Evolutionary conservation across 164 flowering plant species (phyloP).

Genomic region (Kingdonia uniflora): DNA sequence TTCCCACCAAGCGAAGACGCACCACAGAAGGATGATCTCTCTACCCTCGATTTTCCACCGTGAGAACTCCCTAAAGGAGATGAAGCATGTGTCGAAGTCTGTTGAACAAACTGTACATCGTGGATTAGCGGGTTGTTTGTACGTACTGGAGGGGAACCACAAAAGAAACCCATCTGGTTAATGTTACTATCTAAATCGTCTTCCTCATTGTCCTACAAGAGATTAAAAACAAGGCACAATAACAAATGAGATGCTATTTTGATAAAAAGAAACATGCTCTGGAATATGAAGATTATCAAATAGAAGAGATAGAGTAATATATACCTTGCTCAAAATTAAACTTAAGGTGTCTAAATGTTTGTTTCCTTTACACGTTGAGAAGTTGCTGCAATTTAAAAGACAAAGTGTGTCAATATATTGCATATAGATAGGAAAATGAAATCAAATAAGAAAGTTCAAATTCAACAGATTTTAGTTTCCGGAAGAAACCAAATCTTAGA

Average conservation of each 20-base stretch:
- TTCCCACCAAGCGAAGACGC: constrained; percentile 15
- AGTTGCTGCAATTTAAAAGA: constrained; percentile 10
- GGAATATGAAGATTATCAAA: background rate
- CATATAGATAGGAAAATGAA: background rate
- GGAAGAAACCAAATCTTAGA: too few species aligned
- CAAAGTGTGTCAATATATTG: background rate
- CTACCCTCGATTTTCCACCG: constrained; percentile 11
- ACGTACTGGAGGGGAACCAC: constrained; percentile 24
- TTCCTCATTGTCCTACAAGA: constrained; percentile 6
- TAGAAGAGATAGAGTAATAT: background rate
- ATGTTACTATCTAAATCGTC: constrained; percentile 7
- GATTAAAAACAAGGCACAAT: background rate
- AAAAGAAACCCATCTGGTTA: constrained; percentile 12
- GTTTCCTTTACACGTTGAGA: constrained; percentile 9
- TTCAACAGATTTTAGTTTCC: too few species aligned
- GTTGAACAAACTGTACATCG: constrained; percentile 20
- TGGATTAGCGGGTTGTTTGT: constrained; percentile 20
- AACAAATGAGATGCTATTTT: background rate
- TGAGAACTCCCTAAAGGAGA: constrained; percentile 12
- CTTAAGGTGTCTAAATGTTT: constrained; percentile 10
- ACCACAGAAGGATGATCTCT: constrained; percentile 16
- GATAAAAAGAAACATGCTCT: too few species aligned
- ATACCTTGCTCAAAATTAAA: constrained; percentile 18
- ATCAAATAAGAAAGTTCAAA: too few species aligned
- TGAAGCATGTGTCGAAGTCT: constrained; percentile 8